Base-by-base conservation (phyloP, 495 filamentous ascomycete species). In the Aspergillus asperescens region DNA sequence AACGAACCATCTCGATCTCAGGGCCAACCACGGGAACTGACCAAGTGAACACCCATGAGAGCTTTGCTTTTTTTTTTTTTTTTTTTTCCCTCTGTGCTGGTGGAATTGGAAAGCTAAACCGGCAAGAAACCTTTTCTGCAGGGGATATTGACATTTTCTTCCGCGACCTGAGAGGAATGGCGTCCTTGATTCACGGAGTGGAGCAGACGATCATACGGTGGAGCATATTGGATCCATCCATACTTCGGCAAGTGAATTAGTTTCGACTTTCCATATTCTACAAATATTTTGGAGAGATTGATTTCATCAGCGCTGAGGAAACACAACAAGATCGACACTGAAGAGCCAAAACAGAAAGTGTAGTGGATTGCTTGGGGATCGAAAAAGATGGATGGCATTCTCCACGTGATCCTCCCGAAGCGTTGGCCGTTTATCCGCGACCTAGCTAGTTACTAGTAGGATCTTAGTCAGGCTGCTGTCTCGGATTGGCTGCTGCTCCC, bases 1-100 rank as follows among this genome's bases (percentile, higher is more conserved):
- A 57, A 58, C 50, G 44, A 54, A 32, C 50, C 45, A 50, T 58
- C 32, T 54, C 16, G 12, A 39, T 3, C n/a, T n/a, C n/a, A n/a
- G n/a, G n/a, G n/a, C n/a, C n/a, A n/a, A n/a, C n/a, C 34, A n/a
- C 20, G 50, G 31, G 9, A 47, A 24, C 20, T 34, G 29, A 29
- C 44, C 20, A 32, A 35, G 44, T 22, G 25, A 42, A 24, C 19
- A 42, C 3, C 22, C 2, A 24, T 22, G 12, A 20, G 24, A 8
- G 2, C n/a, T 15, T n/a, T 12, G 13, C 10, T 16, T 35, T n/a
- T 5, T 35, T n/a, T n/a, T 4, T 7, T 3, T 16, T 35, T 16
- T n/a, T n/a, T n/a, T n/a, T n/a, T n/a, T n/a, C n/a, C n/a, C n/a
- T n/a, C n/a, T n/a, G n/a, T n/a, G n/a, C 13, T 10, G n/a, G 32